phyloP scores from a whole-genome alignment of 75 land plant genomes.

The Selaginella moellendorffii region DNA sequence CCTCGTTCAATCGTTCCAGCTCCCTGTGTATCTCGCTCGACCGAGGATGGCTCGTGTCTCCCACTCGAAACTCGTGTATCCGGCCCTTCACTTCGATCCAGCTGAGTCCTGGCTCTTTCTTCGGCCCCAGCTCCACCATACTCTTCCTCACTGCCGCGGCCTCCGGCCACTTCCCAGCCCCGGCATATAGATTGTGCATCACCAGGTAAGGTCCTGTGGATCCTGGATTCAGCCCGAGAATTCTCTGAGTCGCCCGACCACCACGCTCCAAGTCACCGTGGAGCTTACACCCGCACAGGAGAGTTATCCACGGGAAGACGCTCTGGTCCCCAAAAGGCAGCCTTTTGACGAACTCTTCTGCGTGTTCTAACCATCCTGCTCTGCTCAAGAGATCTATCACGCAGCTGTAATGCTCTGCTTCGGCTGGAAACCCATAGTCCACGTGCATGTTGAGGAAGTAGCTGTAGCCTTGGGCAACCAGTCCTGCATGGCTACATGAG shows the following conservation, averaged over 20 bases:
- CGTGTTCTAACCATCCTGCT: neutral
- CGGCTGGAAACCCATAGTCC: neutral
- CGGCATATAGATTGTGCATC: conserved; percentile 5
- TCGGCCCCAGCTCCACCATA: neutral
- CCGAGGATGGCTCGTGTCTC: conserved; percentile 27
- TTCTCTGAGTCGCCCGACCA: neutral
- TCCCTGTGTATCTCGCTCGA: conserved; percentile 1
- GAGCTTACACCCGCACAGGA: neutral
- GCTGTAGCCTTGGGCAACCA: neutral
- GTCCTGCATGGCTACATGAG: conserved; percentile 3
- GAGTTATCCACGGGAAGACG: neutral
- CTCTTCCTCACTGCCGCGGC: neutral
- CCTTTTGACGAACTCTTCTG: neutral
- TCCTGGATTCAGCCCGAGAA: neutral
- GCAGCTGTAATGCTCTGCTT: neutral
- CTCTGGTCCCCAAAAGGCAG: neutral
- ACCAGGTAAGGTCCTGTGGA: neutral
- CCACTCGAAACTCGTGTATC: conserved; percentile 36
- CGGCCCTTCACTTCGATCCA: conserved; percentile 33
- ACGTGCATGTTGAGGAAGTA: neutral
- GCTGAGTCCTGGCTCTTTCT: conserved; percentile 28
- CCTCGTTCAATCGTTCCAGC: neutral
- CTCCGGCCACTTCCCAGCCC: conserved; percentile 8
- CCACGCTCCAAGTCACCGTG: conserved; percentile 2
- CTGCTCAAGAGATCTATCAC: neutral